Evolutionary conservation across 2,329 filamentous ascomycete species (phyloP), one percentile per base, ranked within the genome.

Genomic region (Trichoderma lentiforme): DNA sequence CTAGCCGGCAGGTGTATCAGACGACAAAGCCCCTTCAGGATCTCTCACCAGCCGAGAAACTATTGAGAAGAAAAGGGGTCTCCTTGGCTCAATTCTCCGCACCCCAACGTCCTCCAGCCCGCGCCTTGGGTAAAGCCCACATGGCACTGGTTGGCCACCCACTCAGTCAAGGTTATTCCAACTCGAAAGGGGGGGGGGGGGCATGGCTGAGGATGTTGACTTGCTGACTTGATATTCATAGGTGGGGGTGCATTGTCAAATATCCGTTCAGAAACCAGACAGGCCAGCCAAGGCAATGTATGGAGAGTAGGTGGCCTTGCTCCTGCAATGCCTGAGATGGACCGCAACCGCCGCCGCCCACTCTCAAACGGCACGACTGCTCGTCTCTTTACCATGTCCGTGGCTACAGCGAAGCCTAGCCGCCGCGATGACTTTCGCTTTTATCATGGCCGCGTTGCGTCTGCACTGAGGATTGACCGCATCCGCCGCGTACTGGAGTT

Each of bases 401-500:
- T 89, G 70, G 80, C 83, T 0, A 79, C 78, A 6, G 73, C 79
- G 0, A 80, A 80, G 24, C 79, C 82, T 6, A 84, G 80, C 60
- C 78, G 84, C 1, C 86, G 88, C 47, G 89, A 92, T 47, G 89
- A 93, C 53, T 82, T 86, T 14, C 88, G 91, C 71, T 89, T 88
- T 67, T 92, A 97, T 78, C 89, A 92, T 76, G 87, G 88, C 53
- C 89, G 94, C 32, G 82, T 99, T 70, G 94, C 95, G 9, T 84
- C 91, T 18, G 96, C 96, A 3, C 85, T 98, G 66, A 88, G 93
- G n/a, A 86, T 98, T 73, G 90, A 97, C 78, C 90, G 89, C 60
- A 85, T 88, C 34, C 85, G 87, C 30, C 89, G 89, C 73, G 84
- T 97, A 15, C 84, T 97, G 34, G 86, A 87, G 53, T 90, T 89